phyloP scores from a whole-genome alignment of 495 filamentous ascomycete genomes.

The Pyronema omphalodes region DNA sequence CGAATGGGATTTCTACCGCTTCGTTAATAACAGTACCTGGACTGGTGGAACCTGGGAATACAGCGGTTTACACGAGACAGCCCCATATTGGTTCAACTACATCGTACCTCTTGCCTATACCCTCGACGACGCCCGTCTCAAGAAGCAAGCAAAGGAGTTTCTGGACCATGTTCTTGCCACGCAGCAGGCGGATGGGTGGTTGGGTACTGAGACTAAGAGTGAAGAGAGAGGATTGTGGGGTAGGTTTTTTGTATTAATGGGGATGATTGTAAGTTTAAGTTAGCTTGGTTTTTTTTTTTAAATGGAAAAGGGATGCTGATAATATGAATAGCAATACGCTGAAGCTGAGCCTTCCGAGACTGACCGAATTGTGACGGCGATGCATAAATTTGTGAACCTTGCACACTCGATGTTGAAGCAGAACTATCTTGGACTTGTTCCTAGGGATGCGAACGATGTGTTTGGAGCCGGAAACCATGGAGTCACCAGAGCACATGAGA shows the following conservation, averaged over 20 bases:
- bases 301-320: not conserved
- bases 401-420: conserved; percentile 19
- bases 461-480: conserved; percentile 6
- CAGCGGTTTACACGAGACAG: conserved; percentile 38
- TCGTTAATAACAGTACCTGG: conserved; percentile 37
- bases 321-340: conserved; percentile 5
- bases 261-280: conserved; percentile 5
- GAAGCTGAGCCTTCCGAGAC: conserved; percentile 24
- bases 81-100: conserved; percentile 50
- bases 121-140: conserved; percentile 36
- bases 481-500: conserved; percentile 1
- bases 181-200: conserved; percentile 25
- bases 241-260: conserved; percentile 3
- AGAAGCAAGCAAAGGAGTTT: conserved; percentile 33
- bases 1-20: conserved; percentile 40
- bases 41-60: conserved; percentile 40
- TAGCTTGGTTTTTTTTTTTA: not conserved
- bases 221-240: conserved; percentile 3
- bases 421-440: conserved; percentile 6
- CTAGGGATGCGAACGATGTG: not conserved
- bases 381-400: conserved; percentile 26
- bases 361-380: conserved; percentile 21
- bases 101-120: conserved; percentile 45
- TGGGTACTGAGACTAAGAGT: not conserved
- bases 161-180: conserved; percentile 34